Conservation (phyloP, 805 yeast genomes). For the Pichia deserticola region DNA sequence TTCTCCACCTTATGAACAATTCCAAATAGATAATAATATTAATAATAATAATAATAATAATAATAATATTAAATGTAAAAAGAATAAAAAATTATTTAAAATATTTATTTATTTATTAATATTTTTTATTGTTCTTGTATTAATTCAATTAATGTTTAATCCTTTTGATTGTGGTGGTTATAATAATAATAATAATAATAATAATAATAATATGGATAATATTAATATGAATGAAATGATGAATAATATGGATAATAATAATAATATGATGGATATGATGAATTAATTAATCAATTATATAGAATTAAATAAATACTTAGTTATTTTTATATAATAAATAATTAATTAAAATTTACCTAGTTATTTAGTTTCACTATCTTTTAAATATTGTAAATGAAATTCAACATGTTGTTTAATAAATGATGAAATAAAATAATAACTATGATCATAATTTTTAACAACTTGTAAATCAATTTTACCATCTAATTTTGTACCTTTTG, state of each 20-base stretch:
- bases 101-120: background rate
- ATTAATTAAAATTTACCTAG: constrained; percentile 4
- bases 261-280: background rate
- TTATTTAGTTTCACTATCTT: constrained; percentile 15
- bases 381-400: constrained; percentile 62
- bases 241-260: background rate
- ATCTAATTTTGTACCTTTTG: constrained; percentile 49
- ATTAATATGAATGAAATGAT: background rate
- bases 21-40: background rate
- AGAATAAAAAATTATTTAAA: background rate
- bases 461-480: constrained; percentile 51
- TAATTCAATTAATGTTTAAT: background rate
- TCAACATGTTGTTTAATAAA: constrained; percentile 79
- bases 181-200: too few species aligned
- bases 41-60: background rate
- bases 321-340: background rate
- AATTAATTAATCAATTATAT: too few species aligned
- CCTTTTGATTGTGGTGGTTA: background rate
- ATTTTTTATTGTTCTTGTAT: background rate
- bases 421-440: constrained; percentile 75
- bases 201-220: background rate
- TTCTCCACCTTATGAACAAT: background rate
- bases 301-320: background rate
- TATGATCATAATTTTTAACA: constrained; percentile 86
- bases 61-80: background rate